phyloP scores from a whole-genome alignment of 768 basidiomycete genomes.

The Lentinula edodes region DNA sequence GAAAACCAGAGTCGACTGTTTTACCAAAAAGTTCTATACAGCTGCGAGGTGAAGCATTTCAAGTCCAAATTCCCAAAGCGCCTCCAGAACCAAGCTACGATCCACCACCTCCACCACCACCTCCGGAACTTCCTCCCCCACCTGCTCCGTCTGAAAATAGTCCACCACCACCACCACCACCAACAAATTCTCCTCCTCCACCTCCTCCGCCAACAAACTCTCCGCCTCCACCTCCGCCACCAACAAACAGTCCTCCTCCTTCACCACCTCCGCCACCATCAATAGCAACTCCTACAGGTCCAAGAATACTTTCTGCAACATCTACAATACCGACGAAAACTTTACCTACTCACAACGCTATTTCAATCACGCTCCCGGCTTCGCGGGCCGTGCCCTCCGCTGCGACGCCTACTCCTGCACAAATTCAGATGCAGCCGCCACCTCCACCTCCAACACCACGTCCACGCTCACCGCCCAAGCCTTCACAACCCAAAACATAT shows the following conservation, averaged over 20 bases:
- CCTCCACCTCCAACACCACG: neutral
- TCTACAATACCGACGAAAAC: neutral
- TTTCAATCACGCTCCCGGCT: constrained; percentile 5
- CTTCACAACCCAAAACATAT: constrained; percentile 10
- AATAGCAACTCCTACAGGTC: constrained; percentile 13
- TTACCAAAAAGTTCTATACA: constrained; percentile 1
- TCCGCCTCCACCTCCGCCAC: constrained; percentile 13
- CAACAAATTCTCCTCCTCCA: constrained; percentile 7
- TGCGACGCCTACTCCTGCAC: neutral
- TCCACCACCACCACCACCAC: constrained; percentile 1
- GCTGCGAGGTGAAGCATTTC: neutral
- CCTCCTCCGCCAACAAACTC: constrained; percentile 10
- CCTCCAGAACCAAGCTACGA: constrained; percentile 18
- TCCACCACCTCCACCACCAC: constrained; percentile 23
- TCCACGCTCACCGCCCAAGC: neutral
- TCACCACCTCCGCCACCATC: constrained; percentile 20
- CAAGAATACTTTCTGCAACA: neutral
- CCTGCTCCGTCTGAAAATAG: constrained; percentile 19
- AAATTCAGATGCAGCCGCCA: constrained; percentile 1
- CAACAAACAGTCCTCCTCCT: constrained; percentile 22
- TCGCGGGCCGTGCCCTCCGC: neutral
- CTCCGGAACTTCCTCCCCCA: constrained; percentile 19
- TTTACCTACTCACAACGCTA: constrained; percentile 1
- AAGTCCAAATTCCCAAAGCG: constrained; percentile 2
- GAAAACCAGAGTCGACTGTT: neutral